Percentiles rank a stretch among this genome's conserved stretches.
phyloP scores from a whole-genome alignment of 768 basidiomycete species.

The Tulasnella sp. region DNA sequence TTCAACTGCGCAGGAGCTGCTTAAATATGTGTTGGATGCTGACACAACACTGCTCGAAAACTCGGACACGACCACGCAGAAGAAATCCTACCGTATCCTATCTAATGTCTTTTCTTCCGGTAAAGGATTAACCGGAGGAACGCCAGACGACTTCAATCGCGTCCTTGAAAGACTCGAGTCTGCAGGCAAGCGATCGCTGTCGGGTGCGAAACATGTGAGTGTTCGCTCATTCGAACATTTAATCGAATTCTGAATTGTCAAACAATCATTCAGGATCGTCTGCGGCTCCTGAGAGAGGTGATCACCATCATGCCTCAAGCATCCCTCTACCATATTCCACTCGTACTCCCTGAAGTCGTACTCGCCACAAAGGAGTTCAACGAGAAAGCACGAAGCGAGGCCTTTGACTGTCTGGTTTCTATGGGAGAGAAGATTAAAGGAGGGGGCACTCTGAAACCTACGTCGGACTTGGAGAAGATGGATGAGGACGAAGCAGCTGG shows the following conservation, averaged over 20 bases:
- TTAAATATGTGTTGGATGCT: conserved; percentile 62
- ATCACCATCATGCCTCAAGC: conserved; percentile 64
- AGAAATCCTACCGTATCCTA: conserved; percentile 89
- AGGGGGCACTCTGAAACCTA: conserved; percentile 71
- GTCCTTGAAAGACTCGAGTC: conserved; percentile 8
- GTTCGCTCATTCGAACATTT: neutral
- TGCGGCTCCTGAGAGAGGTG: conserved; percentile 66
- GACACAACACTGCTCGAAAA: conserved; percentile 60
- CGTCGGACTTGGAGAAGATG: conserved; percentile 78
- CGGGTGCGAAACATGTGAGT: conserved; percentile 83
- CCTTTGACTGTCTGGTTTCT: conserved; percentile 82
- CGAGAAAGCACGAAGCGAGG: conserved; percentile 81
- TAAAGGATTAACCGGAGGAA: conserved; percentile 48
- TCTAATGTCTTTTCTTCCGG: conserved; percentile 65
- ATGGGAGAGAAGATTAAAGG: conserved; percentile 91
- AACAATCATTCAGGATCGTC: conserved; percentile 63
- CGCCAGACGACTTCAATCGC: conserved; percentile 56
- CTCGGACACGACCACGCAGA: conserved; percentile 86
- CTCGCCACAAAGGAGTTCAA: conserved; percentile 96
- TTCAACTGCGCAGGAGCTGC: conserved; percentile 59
- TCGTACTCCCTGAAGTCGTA: conserved; percentile 88
- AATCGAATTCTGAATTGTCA: neutral
- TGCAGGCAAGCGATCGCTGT: conserved; percentile 28
- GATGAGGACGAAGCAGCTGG: conserved; percentile 55
- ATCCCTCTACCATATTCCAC: conserved; percentile 77